A percentile compares a stretch with the other conserved stretches of the same genome.
These are phyloP conservation scores for Barnettozyma botsteinii DNA, from an alignment of 805 yeast species.

Conservation along the genomic window DNA sequence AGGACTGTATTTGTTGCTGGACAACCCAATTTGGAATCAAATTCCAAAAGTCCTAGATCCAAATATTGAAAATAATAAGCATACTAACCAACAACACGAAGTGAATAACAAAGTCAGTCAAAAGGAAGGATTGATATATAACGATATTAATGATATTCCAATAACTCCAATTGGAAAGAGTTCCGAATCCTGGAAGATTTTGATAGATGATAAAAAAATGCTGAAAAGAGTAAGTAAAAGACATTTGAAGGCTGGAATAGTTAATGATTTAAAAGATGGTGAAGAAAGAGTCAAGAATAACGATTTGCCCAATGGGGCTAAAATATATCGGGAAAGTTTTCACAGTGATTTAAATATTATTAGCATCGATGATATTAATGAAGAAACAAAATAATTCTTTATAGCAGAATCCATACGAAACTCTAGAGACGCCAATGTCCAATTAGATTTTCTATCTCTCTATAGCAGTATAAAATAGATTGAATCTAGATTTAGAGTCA, in stretches of 20 bases:
- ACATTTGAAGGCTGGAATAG: slow-evolving; percentile 58
- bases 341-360: slow-evolving; percentile 21
- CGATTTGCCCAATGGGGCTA: slow-evolving; percentile 60
- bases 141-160: slow-evolving; percentile 9
- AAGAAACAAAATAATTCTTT: slow-evolving; percentile 1
- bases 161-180: slow-evolving; percentile 21
- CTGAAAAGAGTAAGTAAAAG: slow-evolving; percentile 57
- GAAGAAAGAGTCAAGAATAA: slow-evolving; percentile 42
- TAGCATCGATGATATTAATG: slow-evolving; percentile 23
- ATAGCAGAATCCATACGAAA: neutral
- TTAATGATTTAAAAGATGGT: slow-evolving; percentile 43
- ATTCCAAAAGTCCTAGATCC: slow-evolving; percentile 34
- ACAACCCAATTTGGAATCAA: slow-evolving; percentile 22
- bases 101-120: neutral
- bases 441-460: too few relatives aligned
- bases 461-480: too few relatives aligned
- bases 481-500: too few relatives aligned
- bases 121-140: neutral
- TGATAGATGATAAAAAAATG: slow-evolving; percentile 39
- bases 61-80: slow-evolving; percentile 7
- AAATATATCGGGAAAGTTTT: slow-evolving; percentile 22
- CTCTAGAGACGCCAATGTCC: too few relatives aligned
- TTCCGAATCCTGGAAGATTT: slow-evolving; percentile 47
- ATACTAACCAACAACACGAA: neutral
- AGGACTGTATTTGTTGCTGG: slow-evolving; percentile 15